Evolutionary conservation across 1,284 basidiomycete genomes (phyloP), one percentile per base, ranked within the genome.

Genomic region (Fomitiporia mediterranea): DNA sequence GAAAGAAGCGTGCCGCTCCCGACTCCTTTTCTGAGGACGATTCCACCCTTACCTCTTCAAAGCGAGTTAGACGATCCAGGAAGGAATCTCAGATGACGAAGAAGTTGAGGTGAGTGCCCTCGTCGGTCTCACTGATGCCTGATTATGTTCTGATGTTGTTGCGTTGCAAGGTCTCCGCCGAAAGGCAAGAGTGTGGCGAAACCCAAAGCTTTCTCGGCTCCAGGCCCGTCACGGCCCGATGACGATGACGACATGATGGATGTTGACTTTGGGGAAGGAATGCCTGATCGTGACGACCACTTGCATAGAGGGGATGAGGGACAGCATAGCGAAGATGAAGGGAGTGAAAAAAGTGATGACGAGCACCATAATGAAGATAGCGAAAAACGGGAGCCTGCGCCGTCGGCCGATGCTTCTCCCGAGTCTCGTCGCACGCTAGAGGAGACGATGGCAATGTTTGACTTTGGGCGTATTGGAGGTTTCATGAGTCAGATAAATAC

Each of bases 401-500:
- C 67, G 40, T 30, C 57, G 23, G 39, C 40, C 9, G 77, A 69
- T 19, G 69, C 76, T 27, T 74, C 74, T 47, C 72, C 72, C 38
- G 70, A 68, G 43, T 74, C 51, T 30, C 53, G 53, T 21, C 57
- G 49, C 27, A 55, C 38, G 9, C 25, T 55, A 6, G 57, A 59
- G 47, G 57, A 59, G 1, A 84, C 90, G 34, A 80, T 91, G 74
- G 87, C 88, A 54, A 84, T 94, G 63, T 90, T 90, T 67, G 88
- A 91, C 71, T 90, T 85, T 70, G 83, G 86, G 54, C 84, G 89
- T 62, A 83, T 95, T 67, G 92, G 92, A 34, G 91, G 91, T 30
- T 91, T 93, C 72, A 92, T 95, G 89, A 82, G 91, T 63, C 89
- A 89, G 21, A 79, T 93, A 44, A 87, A 86, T n/a, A 81, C 82